Evolutionary conservation across 257 asterid species (phyloP).

Genomic region (Solanum boliviense): DNA sequence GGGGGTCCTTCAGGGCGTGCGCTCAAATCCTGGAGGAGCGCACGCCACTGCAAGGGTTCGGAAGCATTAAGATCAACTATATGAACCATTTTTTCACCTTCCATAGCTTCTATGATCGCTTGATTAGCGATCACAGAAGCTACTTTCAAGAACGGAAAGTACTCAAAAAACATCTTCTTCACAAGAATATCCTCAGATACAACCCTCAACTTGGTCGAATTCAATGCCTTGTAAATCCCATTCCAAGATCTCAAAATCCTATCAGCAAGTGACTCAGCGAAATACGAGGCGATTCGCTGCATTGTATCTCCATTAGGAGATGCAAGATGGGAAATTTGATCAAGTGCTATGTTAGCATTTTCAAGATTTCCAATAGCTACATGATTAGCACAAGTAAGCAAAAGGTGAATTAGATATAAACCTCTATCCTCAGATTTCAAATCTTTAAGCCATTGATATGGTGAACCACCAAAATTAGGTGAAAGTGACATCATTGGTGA

Average conservation of each 20-base stretch:
- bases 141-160: conserved; percentile 69
- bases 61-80: conserved; percentile 63
- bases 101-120: conserved; percentile 87
- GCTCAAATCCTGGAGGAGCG: conserved; percentile 76
- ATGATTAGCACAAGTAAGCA: conserved; percentile 79
- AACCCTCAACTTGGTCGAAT: conserved; percentile 34
- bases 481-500: conserved; percentile 5
- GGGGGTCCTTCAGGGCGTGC: conserved; percentile 99
- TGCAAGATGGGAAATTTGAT: conserved; percentile 81
- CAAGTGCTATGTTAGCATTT: conserved; percentile 79
- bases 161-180: conserved; percentile 67
- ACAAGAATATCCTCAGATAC: conserved; percentile 58
- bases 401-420: conserved; percentile 59
- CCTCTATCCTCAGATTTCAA: conserved; percentile 93
- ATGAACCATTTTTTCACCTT: conserved; percentile 93
- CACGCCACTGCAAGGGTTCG: conserved; percentile 83
- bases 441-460: conserved; percentile 73
- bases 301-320: conserved; percentile 85
- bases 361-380: conserved; percentile 74
- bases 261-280: conserved; percentile 79
- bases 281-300: conserved; percentile 89
- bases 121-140: conserved; percentile 74
- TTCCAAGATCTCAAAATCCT: conserved; percentile 80
- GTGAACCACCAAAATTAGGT: conserved; percentile 32
- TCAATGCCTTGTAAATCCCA: conserved; percentile 72